phyloP scores from a whole-genome alignment of 495 filamentous ascomycete genomes.

The Aspergillus incahuasiensis region DNA sequence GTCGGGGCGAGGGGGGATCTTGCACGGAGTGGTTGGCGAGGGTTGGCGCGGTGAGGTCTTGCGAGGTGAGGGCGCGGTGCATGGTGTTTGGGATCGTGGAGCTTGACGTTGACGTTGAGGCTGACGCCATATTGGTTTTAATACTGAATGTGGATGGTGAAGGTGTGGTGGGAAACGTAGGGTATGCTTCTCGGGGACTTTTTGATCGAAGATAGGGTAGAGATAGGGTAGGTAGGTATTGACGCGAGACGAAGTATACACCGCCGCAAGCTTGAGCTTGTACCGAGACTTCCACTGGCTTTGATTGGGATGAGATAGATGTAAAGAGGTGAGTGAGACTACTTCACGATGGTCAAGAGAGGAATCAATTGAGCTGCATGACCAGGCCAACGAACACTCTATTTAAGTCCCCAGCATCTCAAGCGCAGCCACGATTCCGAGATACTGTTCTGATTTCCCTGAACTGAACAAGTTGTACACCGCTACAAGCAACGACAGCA shows the following conservation, averaged over 20 bases:
- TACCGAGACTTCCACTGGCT: background rate
- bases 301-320: background rate
- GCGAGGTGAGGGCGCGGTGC: background rate
- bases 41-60: background rate
- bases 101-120: background rate
- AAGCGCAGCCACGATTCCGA: slow-evolving; percentile 4
- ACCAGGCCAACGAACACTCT: slow-evolving; percentile 5
- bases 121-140: background rate
- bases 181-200: slow-evolving; percentile 1
- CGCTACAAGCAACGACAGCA: slow-evolving; percentile 26
- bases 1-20: slow-evolving; percentile 37
- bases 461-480: slow-evolving; percentile 34
- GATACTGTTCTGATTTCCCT: background rate
- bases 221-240: too few species aligned
- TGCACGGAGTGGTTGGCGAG: slow-evolving; percentile 13
- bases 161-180: too few species aligned
- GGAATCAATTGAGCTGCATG: background rate
- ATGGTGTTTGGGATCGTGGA: background rate
- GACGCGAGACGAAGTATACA: background rate
- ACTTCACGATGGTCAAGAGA: background rate
- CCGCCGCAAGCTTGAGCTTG: background rate
- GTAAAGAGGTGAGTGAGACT: background rate
- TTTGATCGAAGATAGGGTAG: background rate
- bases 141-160: background rate
- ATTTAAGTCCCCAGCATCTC: slow-evolving; percentile 12